phyloP scores from a whole-genome alignment of 2,329 filamentous ascomycete species.

The Exophiala dermatitidis region DNA sequence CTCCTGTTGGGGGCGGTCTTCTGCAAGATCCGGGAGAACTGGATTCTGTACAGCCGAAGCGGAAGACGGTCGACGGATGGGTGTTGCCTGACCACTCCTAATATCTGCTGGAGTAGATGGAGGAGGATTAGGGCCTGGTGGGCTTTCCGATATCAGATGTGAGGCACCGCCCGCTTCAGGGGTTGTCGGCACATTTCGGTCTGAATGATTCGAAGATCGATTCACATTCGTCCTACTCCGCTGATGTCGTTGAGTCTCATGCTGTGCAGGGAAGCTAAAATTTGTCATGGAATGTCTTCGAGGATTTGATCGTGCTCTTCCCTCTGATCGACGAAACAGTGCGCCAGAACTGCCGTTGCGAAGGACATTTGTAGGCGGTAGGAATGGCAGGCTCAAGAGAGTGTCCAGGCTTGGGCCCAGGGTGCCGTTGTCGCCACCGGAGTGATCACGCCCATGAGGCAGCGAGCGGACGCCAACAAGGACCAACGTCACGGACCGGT shows the following conservation, averaged over 20 bases:
- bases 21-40: constrained; percentile 35
- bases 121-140: constrained; percentile 53
- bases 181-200: constrained; percentile 5
- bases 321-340: constrained; percentile 48
- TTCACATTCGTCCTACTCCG: constrained; percentile 30
- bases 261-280: constrained; percentile 43
- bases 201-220: constrained; percentile 12
- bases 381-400: constrained; percentile 40
- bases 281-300: constrained; percentile 50
- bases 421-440: constrained; percentile 31
- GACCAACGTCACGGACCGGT: constrained; percentile 60
- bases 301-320: constrained; percentile 48
- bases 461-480: constrained; percentile 64
- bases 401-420: constrained; percentile 39
- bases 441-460: constrained; percentile 44
- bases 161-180: constrained; percentile 9
- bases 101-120: constrained; percentile 58
- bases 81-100: constrained; percentile 48
- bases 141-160: constrained; percentile 47
- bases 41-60: constrained; percentile 39
- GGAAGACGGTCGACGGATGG: constrained; percentile 42
- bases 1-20: constrained; percentile 32
- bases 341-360: constrained; percentile 43
- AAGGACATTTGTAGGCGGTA: constrained; percentile 38
- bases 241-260: constrained; percentile 49